A percentile compares a stretch with the other conserved stretches of the same genome.
Conservation (phyloP, 2,329 filamentous ascomycete genomes). For the Dothiorella sarmentorum region DNA sequence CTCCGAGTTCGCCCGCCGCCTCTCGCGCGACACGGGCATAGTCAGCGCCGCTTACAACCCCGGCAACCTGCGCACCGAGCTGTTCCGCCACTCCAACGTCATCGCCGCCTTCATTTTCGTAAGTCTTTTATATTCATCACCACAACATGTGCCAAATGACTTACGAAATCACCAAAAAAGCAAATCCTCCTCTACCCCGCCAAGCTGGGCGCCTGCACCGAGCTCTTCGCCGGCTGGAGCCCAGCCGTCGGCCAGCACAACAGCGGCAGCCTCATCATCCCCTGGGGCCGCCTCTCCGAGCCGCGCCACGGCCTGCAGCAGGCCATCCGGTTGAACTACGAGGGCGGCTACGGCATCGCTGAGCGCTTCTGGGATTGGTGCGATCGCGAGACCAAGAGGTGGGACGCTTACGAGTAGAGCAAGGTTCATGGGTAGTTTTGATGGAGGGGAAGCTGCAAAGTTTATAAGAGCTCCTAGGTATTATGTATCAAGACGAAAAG, state of each 20-base stretch:
- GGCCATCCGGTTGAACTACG: slow-evolving; percentile 31
- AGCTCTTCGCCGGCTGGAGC: slow-evolving; percentile 16
- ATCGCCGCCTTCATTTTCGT: slow-evolving; percentile 5
- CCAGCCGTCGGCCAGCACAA: slow-evolving; percentile 22
- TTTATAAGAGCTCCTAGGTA: too few species aligned
- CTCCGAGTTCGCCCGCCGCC: slow-evolving; percentile 23
- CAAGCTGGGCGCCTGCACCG: slow-evolving; percentile 16
- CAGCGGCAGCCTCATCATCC: slow-evolving; percentile 38
- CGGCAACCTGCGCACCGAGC: slow-evolving; percentile 40
- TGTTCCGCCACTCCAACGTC: slow-evolving; percentile 29
- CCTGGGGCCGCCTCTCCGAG: slow-evolving; percentile 44
- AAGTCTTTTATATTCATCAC: too few species aligned
- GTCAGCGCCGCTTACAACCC: slow-evolving; percentile 36
- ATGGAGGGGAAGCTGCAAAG: too few species aligned
- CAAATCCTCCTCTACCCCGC: slow-evolving; percentile 14
- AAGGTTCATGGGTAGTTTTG: slow-evolving; percentile 2
- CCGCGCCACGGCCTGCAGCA: slow-evolving; percentile 34
- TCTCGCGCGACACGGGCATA: slow-evolving; percentile 22
- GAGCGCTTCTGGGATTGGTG: slow-evolving; percentile 44
- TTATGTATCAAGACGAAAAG: background rate
- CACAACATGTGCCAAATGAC: too few species aligned
- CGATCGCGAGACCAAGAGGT: slow-evolving; percentile 32
- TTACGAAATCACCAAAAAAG: background rate
- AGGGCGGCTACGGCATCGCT: slow-evolving; percentile 39
- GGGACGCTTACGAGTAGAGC: too few species aligned